Evolutionary conservation across 345 rosid genomes (phyloP).

Genomic region (Corchorus capsularis): DNA sequence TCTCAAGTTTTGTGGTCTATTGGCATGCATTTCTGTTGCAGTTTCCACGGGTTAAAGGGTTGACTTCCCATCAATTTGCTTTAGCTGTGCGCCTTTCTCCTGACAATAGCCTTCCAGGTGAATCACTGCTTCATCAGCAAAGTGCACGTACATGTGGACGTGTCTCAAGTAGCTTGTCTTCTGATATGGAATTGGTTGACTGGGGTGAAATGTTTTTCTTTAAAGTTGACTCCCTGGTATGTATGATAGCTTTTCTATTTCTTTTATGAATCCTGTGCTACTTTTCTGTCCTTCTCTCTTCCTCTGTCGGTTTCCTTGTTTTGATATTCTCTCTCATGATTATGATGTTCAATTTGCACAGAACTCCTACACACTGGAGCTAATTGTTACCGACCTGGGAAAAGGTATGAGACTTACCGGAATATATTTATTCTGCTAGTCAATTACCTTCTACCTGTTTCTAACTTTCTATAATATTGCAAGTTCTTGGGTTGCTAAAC

Average conservation of each 20-base stretch:
- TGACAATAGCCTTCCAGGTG: constrained; percentile 46
- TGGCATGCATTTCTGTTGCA: constrained; percentile 37
- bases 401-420: constrained; percentile 48
- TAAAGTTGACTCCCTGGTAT: constrained; percentile 76
- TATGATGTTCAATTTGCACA: constrained; percentile 36
- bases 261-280: not conserved
- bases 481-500: not conserved
- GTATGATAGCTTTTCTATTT: not conserved
- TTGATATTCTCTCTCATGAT: not conserved
- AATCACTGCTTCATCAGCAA: constrained; percentile 60
- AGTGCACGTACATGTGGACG: constrained; percentile 87
- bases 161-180: constrained; percentile 48
- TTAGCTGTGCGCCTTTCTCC: constrained; percentile 60
- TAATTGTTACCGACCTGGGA: constrained; percentile 68
- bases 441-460: not conserved
- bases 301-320: not conserved
- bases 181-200: constrained; percentile 54
- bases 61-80: constrained; percentile 68
- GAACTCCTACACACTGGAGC: constrained; percentile 66
- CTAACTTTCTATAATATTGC: not conserved
- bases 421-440: constrained; percentile 2
- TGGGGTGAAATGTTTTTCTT: constrained; percentile 96
- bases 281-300: not conserved
- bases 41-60: constrained; percentile 64
- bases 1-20: constrained; percentile 19